These are phyloP conservation scores for Gracilaria caudata DNA, from an alignment of 23 red algal genomes.

Conservation along the genomic window DNA sequence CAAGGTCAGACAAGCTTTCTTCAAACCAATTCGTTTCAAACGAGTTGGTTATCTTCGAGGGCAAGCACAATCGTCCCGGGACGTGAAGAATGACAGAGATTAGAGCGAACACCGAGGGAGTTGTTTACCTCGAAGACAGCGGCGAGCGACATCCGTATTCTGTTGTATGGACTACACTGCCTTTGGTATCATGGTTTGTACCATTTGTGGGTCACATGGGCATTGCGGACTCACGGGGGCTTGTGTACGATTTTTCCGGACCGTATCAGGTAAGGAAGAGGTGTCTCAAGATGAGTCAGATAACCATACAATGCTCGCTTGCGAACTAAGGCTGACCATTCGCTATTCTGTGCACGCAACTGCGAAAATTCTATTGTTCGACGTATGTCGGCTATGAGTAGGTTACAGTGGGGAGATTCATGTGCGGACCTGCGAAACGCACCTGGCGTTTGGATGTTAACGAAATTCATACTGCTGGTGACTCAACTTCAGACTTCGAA, in stretches of 20 bases:
- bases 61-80: neutral
- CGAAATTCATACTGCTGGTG: neutral
- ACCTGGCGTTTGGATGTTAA: constrained; percentile 37
- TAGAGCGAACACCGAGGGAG: constrained; percentile 23
- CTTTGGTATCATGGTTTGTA: constrained; percentile 44
- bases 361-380: neutral
- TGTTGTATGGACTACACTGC: constrained; percentile 69
- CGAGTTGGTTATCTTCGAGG: no score
- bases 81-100: neutral
- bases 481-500: neutral
- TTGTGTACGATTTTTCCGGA: constrained; percentile 68
- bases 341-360: neutral
- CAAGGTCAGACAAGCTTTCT: no score
- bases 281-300: neutral
- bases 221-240: constrained; percentile 47
- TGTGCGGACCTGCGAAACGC: constrained; percentile 67
- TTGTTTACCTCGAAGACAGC: constrained; percentile 39
- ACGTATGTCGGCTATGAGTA: neutral
- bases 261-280: constrained; percentile 52
- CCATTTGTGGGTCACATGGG: constrained; percentile 65
- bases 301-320: neutral
- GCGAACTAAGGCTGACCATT: neutral
- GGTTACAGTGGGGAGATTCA: constrained; percentile 61
- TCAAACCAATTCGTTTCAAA: no score
- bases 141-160: constrained; percentile 45